Percentiles rank a stretch among this genome's conserved stretches.
Conservation (phyloP, 768 basidiomycete species). For the Mycena amicta region DNA sequence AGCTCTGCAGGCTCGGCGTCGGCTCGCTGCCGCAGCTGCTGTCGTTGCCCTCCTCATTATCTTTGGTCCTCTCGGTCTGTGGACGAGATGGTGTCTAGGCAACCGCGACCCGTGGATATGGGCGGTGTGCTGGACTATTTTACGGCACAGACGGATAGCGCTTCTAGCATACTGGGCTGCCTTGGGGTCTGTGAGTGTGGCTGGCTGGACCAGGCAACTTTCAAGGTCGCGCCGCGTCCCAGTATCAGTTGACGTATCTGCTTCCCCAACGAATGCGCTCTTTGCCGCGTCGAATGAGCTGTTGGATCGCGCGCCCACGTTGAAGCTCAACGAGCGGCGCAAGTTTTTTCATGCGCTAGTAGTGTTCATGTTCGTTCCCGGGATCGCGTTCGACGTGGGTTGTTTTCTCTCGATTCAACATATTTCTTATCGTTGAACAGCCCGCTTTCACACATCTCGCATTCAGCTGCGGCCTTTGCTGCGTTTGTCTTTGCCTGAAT, state of each 20-base stretch:
- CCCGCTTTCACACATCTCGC: conserved; percentile 95
- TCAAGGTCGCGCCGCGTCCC: conserved; percentile 68
- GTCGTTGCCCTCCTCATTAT: conserved; percentile 75
- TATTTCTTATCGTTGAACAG: conserved; percentile 42
- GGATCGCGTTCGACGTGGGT: conserved; percentile 85
- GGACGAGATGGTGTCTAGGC: conserved; percentile 88
- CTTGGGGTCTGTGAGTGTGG: conserved; percentile 81
- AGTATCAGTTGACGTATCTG: neutral
- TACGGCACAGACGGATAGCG: conserved; percentile 78
- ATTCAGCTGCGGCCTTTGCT: conserved; percentile 93
- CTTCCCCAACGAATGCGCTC: conserved; percentile 39
- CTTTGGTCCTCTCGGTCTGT: conserved; percentile 81
- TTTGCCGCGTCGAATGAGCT: conserved; percentile 84
- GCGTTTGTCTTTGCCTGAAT: conserved; percentile 95
- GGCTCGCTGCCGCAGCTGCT: conserved; percentile 86
- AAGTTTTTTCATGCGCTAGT: conserved; percentile 98
- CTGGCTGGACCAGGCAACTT: conserved; percentile 92
- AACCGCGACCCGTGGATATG: conserved; percentile 87
- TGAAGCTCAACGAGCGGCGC: conserved; percentile 87
- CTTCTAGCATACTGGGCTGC: conserved; percentile 86
- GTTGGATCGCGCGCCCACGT: conserved; percentile 69
- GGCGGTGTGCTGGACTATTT: conserved; percentile 75
- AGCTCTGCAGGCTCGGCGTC: conserved; percentile 78
- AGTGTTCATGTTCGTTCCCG: conserved; percentile 95
- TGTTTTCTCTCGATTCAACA: conserved; percentile 8